These are phyloP conservation scores for Filobasidium floriforme DNA, from an alignment of 768 basidiomycete species.

Conservation along the genomic window DNA sequence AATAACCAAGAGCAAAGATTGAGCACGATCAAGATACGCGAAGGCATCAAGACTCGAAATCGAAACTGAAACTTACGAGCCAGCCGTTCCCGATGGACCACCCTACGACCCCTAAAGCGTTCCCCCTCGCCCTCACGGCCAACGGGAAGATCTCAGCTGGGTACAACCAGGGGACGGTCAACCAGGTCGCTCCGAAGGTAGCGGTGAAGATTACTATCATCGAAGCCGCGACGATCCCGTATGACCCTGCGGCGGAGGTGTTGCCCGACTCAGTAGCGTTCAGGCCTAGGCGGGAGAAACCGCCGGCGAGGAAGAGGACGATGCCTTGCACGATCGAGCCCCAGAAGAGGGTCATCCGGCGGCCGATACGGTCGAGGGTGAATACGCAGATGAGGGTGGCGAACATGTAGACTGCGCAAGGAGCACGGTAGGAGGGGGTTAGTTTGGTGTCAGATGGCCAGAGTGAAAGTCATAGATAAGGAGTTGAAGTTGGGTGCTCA, in stretches of 20 bases:
- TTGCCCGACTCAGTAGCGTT: constrained; percentile 13
- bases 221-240: constrained; percentile 1
- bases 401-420: constrained; percentile 5
- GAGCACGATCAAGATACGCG: too few relatives aligned
- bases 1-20: not conserved
- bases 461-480: too few relatives aligned
- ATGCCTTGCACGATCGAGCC: constrained; percentile 16
- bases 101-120: constrained; percentile 11
- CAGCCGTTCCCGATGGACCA: constrained; percentile 15
- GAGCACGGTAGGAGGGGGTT: too few relatives aligned
- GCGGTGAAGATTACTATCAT: constrained; percentile 6
- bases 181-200: constrained; percentile 23
- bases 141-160: constrained; percentile 16
- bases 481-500: not conserved
- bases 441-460: too few relatives aligned
- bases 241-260: not conserved
- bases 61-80: constrained; percentile 3
- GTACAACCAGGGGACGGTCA: constrained; percentile 29
- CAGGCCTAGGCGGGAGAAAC: constrained; percentile 22
- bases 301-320: constrained; percentile 29
- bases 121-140: not conserved
- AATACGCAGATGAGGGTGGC: constrained; percentile 14
- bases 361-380: constrained; percentile 14
- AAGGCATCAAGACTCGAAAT: too few relatives aligned
- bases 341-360: constrained; percentile 12